Evolutionary conservation across 108 stramenopile species (phyloP).

Genomic region (Discostella stelligeroides): DNA sequence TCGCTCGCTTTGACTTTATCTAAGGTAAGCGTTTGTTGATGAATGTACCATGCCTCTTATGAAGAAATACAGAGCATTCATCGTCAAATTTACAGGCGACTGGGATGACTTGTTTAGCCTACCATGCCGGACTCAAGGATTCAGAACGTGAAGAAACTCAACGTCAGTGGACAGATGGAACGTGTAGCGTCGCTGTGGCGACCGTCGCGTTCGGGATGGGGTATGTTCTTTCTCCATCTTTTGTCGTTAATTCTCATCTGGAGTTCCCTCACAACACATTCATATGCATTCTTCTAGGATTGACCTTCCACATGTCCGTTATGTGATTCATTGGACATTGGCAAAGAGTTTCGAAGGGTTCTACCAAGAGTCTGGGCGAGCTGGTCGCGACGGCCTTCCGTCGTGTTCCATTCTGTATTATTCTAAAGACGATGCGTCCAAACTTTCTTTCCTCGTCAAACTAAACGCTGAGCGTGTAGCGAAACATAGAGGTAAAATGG

Average conservation of each 20-base stretch:
- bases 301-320: conserved; percentile 83
- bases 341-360: conserved; percentile 88
- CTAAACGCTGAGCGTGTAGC: conserved; percentile 39
- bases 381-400: conserved; percentile 84
- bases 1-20: conserved; percentile 37
- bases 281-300: conserved; percentile 48
- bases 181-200: conserved; percentile 68
- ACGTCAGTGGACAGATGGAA: conserved; percentile 63
- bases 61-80: neutral
- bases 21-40: conserved; percentile 28
- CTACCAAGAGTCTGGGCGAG: conserved; percentile 90
- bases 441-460: conserved; percentile 64
- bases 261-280: neutral
- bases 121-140: conserved; percentile 77
- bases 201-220: conserved; percentile 93
- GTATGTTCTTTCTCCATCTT: conserved; percentile 6
- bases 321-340: conserved; percentile 89
- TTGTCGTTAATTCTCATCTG: conserved; percentile 15
- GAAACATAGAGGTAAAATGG: conserved; percentile 26
- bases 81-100: conserved; percentile 20
- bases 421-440: conserved; percentile 75
- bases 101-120: conserved; percentile 46
- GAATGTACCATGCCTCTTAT: too few relatives aligned
- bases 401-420: conserved; percentile 80
- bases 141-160: conserved; percentile 59